phyloP scores from a whole-genome alignment of 2,329 filamentous ascomycete species.

The Claviceps pusilla region DNA sequence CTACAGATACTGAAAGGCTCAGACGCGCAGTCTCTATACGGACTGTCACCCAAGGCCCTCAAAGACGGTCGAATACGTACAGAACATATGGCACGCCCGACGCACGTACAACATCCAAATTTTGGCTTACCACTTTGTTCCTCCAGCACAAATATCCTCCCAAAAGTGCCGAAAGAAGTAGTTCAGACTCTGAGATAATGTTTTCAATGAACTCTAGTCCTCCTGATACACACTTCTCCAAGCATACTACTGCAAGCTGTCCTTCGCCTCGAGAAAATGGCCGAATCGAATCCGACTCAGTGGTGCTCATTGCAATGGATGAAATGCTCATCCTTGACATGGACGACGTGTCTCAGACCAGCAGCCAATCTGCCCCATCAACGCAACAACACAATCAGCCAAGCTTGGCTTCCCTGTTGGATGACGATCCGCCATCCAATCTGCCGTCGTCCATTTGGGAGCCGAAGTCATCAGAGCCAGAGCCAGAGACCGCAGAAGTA shows the following conservation, averaged over 20 bases:
- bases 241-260: neutral
- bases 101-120: neutral
- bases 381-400: neutral
- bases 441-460: neutral
- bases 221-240: neutral
- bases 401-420: neutral
- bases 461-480: neutral
- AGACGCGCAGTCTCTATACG: constrained; percentile 6
- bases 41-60: neutral
- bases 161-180: neutral
- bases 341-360: neutral
- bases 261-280: constrained; percentile 1
- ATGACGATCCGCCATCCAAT: neutral
- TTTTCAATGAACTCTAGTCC: neutral
- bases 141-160: neutral
- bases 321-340: neutral
- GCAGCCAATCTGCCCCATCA: neutral
- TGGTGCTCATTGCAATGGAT: constrained; percentile 1
- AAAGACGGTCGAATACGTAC: constrained; percentile 3
- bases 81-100: constrained; percentile 4
- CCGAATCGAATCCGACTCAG: neutral
- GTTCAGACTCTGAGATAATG: neutral
- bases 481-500: neutral
- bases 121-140: neutral
- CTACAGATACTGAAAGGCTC: constrained; percentile 1